Evolutionary conservation across 2,329 filamentous ascomycete species (phyloP).

Genomic region (Clonostachys chloroleuca): DNA sequence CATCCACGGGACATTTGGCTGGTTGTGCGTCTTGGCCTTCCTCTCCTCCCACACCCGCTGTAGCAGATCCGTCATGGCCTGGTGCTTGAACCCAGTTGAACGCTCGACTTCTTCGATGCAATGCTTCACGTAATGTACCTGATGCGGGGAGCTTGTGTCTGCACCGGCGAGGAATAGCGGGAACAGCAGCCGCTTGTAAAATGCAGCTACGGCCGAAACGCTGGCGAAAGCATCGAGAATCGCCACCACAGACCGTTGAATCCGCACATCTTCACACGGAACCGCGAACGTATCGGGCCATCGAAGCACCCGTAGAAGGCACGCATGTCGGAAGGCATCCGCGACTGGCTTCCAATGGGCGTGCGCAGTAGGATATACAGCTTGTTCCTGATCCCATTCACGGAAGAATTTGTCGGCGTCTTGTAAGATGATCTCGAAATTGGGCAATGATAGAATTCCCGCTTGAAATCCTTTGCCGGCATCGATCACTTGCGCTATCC

Average conservation of each 20-base stretch:
- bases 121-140: slow-evolving; percentile 15
- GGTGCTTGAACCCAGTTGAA: slow-evolving; percentile 14
- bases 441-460: not conserved
- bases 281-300: slow-evolving; percentile 16
- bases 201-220: slow-evolving; percentile 10
- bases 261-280: slow-evolving; percentile 10
- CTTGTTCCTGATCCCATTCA: slow-evolving; percentile 12
- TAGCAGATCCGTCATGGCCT: slow-evolving; percentile 14
- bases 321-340: slow-evolving; percentile 19
- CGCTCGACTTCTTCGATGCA: slow-evolving; percentile 14
- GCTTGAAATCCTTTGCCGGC: slow-evolving; percentile 10
- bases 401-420: slow-evolving; percentile 15
- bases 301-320: slow-evolving; percentile 15
- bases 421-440: slow-evolving; percentile 8
- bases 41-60: slow-evolving; percentile 15
- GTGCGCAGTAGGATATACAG: slow-evolving; percentile 15
- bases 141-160: slow-evolving; percentile 12
- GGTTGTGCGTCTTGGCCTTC: slow-evolving; percentile 5
- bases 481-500: slow-evolving; percentile 14
- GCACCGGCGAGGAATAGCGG: slow-evolving; percentile 17
- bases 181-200: slow-evolving; percentile 18
- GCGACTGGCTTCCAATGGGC: slow-evolving; percentile 17
- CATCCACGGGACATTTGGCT: slow-evolving; percentile 17
- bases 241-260: slow-evolving; percentile 12
- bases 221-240: slow-evolving; percentile 15